A percentile compares a stretch with the other conserved stretches of the same genome.
Conservation (phyloP, 495 filamentous ascomycete genomes). For the Xylaria telfairii region DNA sequence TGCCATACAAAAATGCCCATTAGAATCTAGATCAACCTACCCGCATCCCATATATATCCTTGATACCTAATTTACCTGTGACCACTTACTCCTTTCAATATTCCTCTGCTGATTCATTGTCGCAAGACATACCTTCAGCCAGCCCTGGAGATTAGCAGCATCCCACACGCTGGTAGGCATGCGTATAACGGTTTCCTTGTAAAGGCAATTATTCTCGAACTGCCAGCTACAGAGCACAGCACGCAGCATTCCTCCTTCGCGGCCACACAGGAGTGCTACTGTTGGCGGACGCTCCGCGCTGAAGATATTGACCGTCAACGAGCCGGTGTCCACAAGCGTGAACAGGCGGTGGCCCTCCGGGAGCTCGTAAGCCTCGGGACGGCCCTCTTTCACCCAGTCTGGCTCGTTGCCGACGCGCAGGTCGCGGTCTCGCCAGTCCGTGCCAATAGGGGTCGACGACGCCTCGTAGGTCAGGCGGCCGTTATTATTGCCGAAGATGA, state of each 20-base stretch:
- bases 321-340: slow-evolving; percentile 40
- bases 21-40: background rate
- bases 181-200: slow-evolving; percentile 39
- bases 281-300: slow-evolving; percentile 32
- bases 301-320: slow-evolving; percentile 41
- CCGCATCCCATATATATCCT: background rate
- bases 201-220: slow-evolving; percentile 31
- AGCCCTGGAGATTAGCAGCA: background rate
- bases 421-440: slow-evolving; percentile 39
- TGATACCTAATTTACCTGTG: background rate
- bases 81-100: background rate
- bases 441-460: slow-evolving; percentile 8
- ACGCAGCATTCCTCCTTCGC: slow-evolving; percentile 38
- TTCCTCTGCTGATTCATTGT: slow-evolving; percentile 7
- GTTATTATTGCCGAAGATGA: slow-evolving; percentile 29
- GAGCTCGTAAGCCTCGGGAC: slow-evolving; percentile 50
- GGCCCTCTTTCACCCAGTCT: slow-evolving; percentile 45
- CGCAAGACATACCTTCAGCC: slow-evolving; percentile 2
- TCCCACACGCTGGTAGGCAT: slow-evolving; percentile 27
- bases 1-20: background rate
- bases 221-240: slow-evolving; percentile 41
- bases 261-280: slow-evolving; percentile 35
- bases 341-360: slow-evolving; percentile 36
- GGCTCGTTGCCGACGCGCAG: slow-evolving; percentile 43
- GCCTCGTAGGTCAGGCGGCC: slow-evolving; percentile 19